Conservation (phyloP, 164 flowering plant genomes). For the Nymphaea thermarum region DNA sequence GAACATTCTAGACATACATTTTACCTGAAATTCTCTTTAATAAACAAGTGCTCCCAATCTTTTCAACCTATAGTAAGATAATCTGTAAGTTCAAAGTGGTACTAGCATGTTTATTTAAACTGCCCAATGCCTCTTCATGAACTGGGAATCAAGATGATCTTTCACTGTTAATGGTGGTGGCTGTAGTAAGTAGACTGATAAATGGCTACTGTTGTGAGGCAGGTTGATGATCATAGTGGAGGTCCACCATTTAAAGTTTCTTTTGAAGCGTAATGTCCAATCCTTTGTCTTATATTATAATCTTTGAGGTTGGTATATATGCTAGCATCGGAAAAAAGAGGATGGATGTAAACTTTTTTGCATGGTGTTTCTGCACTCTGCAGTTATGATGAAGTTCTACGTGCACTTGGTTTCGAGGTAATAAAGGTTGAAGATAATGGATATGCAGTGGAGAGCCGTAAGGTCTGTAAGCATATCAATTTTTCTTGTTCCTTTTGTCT, state of each 20-base stretch:
- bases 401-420: constrained; percentile 51
- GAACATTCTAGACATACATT: too few species aligned
- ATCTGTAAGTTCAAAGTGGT: too few species aligned
- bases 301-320: not conserved
- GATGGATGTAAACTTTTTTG: not conserved
- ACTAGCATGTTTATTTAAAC: too few species aligned
- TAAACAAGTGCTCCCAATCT: too few species aligned
- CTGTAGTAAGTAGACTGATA: too few species aligned
- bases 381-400: constrained; percentile 66
- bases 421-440: constrained; percentile 43
- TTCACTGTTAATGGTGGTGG: too few species aligned
- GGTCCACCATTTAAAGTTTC: constrained; percentile 78
- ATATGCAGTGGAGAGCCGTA: constrained; percentile 43
- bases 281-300: not conserved
- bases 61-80: too few species aligned
- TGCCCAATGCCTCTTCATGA: too few species aligned
- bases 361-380: not conserved
- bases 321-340: not conserved
- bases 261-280: constrained; percentile 37
- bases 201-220: constrained; percentile 11
- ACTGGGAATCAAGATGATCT: too few species aligned
- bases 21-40: too few species aligned
- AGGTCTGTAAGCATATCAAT: constrained; percentile 18
- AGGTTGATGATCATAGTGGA: constrained; percentile 55
- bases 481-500: too few species aligned